Base-by-base conservation (phyloP, 129 eudicot species). In the Helianthus tuberosus region DNA sequence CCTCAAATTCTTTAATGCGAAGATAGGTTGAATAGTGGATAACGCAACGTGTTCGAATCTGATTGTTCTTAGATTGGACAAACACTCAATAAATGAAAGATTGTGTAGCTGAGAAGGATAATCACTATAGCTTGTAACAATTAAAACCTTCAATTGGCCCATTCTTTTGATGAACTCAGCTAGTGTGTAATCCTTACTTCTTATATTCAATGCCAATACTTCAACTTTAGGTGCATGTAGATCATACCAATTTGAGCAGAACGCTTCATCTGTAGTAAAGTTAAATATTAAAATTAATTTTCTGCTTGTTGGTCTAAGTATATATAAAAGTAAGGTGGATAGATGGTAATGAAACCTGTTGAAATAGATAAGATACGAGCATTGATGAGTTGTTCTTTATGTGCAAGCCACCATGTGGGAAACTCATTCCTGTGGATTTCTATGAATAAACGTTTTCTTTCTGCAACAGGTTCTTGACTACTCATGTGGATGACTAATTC, bases 231-330 rank as follows among this genome's bases (percentile, higher is more conserved):
- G 88, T 27, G 79, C 53, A 60, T 69, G 51, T 65, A 76, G 68
- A 71, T 80, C 77, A 38, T 61, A 53, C 85, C 85, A 84, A 55
- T 13, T 68, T 46, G 75, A 76, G 76, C 49, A 11, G 77, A 76
- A 80, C 8, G 54, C 55, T 61, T 80, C 66, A 80, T 84, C 88
- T 80, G 74, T 73, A 71, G n/a, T 35, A 2, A 32, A 29, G n/a
- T 35, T 4, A 32, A 29, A 11, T 5, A 29, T 54, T 29, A 9
- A 6, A 51, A 51, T 14, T 15, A 53, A 0, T 15, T 53, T 15
- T 52, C 25, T 52, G 8, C 9, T 14, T 51, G 20, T 4, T 51
- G 23, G 57, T 51, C n/a, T 52, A n/a, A 52, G 58, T 8, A 52
- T 52, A 52, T 36, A 29, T 29, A 29, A 29, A 29, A 29, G 35